These are phyloP conservation scores for Stipa capillata DNA, from an alignment of 176 grass and related monocot genomes.

Conservation along the genomic window DNA sequence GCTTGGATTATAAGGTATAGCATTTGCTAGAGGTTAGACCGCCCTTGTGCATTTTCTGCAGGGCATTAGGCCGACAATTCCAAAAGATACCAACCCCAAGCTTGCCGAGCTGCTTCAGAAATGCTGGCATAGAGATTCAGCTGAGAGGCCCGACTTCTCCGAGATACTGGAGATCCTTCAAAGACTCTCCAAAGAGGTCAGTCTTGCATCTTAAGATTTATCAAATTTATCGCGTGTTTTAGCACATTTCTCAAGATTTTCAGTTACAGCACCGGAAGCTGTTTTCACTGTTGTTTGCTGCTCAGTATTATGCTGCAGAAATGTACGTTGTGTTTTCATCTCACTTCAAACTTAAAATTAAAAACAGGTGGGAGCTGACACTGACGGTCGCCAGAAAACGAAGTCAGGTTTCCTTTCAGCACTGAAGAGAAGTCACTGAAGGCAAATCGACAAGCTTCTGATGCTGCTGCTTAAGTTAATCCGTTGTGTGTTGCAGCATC, in stretches of 20 bases:
- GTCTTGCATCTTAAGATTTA: not conserved
- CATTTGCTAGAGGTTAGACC: not conserved
- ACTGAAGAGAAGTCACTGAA: conserved; percentile 50
- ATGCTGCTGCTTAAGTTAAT: not conserved
- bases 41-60: not conserved
- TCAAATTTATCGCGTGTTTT: too few species aligned
- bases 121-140: conserved; percentile 70
- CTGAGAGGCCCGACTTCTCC: conserved; percentile 56
- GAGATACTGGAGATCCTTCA: conserved; percentile 53
- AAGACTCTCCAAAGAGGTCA: conserved; percentile 69
- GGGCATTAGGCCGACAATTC: conserved; percentile 67
- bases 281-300: not conserved
- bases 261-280: not conserved
- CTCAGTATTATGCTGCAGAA: not conserved
- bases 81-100: conserved; percentile 56
- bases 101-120: conserved; percentile 50
- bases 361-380: conserved; percentile 36
- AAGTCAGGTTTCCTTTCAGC: conserved; percentile 46
- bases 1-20: too few species aligned
- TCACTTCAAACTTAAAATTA: not conserved
- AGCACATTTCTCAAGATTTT: not conserved
- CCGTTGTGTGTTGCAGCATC: not conserved
- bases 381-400: conserved; percentile 22
- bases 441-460: not conserved
- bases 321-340: not conserved